A percentile compares a stretch with the other conserved stretches of the same genome.
Conservation (phyloP, 1,139 yeast genomes). For the Yamadazyma diddensiae region DNA sequence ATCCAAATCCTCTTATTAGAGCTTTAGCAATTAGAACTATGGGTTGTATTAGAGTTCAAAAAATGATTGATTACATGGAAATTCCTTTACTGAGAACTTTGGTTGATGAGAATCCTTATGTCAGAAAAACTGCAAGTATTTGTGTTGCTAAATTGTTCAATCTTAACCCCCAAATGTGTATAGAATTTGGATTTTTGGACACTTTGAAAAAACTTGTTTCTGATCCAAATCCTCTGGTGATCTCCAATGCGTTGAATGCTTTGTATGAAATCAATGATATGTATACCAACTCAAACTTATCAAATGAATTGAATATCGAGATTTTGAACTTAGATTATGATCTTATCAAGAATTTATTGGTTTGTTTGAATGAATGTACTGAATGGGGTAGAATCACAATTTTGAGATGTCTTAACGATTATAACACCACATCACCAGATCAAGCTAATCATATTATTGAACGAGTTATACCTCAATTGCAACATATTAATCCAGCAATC, state of each 20-base stretch:
- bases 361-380: slow-evolving; percentile 92
- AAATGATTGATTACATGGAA: slow-evolving; percentile 93
- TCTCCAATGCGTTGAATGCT: slow-evolving; percentile 88
- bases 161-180: slow-evolving; percentile 72
- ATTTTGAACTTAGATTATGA: slow-evolving; percentile 40
- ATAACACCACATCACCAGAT: slow-evolving; percentile 48
- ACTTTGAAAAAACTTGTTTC: slow-evolving; percentile 66
- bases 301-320: slow-evolving; percentile 19
- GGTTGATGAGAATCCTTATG: slow-evolving; percentile 93
- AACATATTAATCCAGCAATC: slow-evolving; percentile 96
- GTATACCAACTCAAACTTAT: slow-evolving; percentile 44
- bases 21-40: slow-evolving; percentile 97
- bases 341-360: slow-evolving; percentile 62
- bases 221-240: slow-evolving; percentile 95
- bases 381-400: slow-evolving; percentile 98
- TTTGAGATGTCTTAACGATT: slow-evolving; percentile 76
- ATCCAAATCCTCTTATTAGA: slow-evolving; percentile 92
- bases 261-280: slow-evolving; percentile 77
- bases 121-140: slow-evolving; percentile 94
- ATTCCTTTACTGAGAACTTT: slow-evolving; percentile 83
- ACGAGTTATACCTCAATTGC: slow-evolving; percentile 90
- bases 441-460: slow-evolving; percentile 89
- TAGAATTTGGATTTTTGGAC: slow-evolving; percentile 83
- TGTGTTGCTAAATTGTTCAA: slow-evolving; percentile 96
- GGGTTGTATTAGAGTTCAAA: slow-evolving; percentile 97